These are phyloP conservation scores for Pseudogymnoascus sp. DNA, from an alignment of 2,329 filamentous ascomycete species.

Conservation along the genomic window DNA sequence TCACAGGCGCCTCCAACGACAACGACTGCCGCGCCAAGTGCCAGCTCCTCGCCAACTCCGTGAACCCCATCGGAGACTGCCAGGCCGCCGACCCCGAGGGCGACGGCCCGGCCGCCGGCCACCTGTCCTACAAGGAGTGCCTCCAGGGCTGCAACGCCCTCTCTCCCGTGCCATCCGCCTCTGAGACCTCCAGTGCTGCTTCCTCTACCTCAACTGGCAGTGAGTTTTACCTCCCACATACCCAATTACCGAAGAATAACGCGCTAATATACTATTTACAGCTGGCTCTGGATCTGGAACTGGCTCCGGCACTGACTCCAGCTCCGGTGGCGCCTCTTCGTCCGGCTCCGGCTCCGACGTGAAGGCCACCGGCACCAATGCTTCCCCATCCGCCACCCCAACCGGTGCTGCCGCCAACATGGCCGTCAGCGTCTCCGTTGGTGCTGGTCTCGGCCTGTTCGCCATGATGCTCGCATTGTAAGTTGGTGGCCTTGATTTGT, in stretches of 20 bases:
- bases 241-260: neutral
- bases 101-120: neutral
- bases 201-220: neutral
- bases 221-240: neutral
- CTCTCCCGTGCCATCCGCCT: neutral
- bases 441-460: neutral
- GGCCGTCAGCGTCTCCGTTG: slow-evolving; percentile 4
- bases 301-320: neutral
- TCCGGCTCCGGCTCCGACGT: neutral
- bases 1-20: neutral
- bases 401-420: neutral
- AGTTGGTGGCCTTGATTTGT: neutral
- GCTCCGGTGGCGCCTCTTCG: neutral
- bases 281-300: neutral
- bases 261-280: neutral
- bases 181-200: neutral
- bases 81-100: neutral
- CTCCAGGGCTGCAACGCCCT: neutral
- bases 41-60: neutral
- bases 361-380: neutral
- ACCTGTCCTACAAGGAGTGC: neutral
- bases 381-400: neutral
- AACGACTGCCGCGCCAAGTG: neutral
- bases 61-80: slow-evolving; percentile 9
- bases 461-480: slow-evolving; percentile 6